phyloP scores from a whole-genome alignment of 441 rosid genomes.

The Breynia disticha region DNA sequence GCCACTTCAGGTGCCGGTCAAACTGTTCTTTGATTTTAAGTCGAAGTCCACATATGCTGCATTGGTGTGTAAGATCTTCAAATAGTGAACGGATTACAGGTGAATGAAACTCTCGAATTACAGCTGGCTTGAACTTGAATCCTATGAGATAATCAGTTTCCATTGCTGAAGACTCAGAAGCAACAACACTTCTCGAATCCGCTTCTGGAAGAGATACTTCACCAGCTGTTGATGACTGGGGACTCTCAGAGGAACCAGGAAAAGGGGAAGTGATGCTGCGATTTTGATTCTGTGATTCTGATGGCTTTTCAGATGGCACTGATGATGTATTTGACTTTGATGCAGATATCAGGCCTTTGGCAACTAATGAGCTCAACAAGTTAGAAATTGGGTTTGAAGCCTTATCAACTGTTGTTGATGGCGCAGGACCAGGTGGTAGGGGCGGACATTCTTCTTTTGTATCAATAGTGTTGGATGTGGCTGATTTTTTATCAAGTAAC shows the following conservation, averaged over 20 bases:
- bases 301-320: conserved; percentile 21
- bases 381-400: conserved; percentile 54
- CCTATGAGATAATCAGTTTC: conserved; percentile 54
- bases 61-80: conserved; percentile 55
- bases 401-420: conserved; percentile 34
- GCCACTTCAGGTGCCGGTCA: conserved; percentile 74
- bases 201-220: conserved; percentile 26
- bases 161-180: conserved; percentile 17
- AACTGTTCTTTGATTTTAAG: conserved; percentile 59
- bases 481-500: conserved; percentile 21
- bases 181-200: conserved; percentile 24
- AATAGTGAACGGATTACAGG: conserved; percentile 54
- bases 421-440: conserved; percentile 28
- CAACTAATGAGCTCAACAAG: conserved; percentile 81
- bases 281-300: conserved; percentile 20
- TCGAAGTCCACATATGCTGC: conserved; percentile 68
- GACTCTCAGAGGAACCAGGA: background rate
- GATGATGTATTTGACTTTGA: conserved; percentile 48
- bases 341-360: conserved; percentile 88
- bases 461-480: conserved; percentile 21
- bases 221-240: conserved; percentile 19
- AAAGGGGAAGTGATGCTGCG: conserved; percentile 8
- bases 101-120: conserved; percentile 70
- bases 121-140: conserved; percentile 61
- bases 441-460: conserved; percentile 40